A percentile compares a stretch with the other conserved stretches of the same genome.
phyloP scores from a whole-genome alignment of 768 basidiomycete genomes.

The Asterophora parasitica region DNA sequence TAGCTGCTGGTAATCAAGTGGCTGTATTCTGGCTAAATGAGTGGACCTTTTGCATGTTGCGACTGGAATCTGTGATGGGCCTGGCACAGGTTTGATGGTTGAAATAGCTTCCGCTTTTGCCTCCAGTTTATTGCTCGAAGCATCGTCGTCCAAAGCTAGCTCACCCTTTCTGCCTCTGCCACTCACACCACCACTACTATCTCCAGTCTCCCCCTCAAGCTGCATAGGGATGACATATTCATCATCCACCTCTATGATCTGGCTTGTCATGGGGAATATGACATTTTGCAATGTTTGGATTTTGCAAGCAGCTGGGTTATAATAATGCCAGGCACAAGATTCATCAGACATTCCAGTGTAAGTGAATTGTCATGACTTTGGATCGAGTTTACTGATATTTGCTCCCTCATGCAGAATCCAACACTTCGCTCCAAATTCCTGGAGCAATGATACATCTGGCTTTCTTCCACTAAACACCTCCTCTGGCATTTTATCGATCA shows the following conservation, averaged over 20 bases:
- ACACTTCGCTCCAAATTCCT: constrained; percentile 2
- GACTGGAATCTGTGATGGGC: not conserved
- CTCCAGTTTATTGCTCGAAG: too few relatives aligned
- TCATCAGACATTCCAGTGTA: constrained; percentile 7
- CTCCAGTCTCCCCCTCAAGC: constrained; percentile 10
- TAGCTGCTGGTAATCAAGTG: constrained; percentile 4
- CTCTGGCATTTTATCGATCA: constrained; percentile 1
- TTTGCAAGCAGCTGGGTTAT: not conserved
- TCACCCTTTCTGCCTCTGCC: too few relatives aligned
- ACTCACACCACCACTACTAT: too few relatives aligned
- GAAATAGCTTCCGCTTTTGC: too few relatives aligned
- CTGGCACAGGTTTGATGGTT: too few relatives aligned
- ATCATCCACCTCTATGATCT: too few relatives aligned
- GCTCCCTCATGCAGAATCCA: constrained; percentile 4
- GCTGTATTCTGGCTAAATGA: not conserved
- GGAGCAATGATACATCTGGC: not conserved
- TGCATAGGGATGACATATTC: constrained; percentile 2
- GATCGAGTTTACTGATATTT: constrained; percentile 5
- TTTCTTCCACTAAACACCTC: constrained; percentile 7
- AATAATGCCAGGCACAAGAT: constrained; percentile 7
- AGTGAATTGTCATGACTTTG: constrained; percentile 2
- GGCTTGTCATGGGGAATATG: not conserved
- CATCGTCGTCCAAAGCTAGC: not conserved
- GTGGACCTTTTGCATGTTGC: not conserved
- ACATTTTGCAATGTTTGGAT: constrained; percentile 8